Percentiles rank a stretch among this genome's conserved stretches.
Conservation (phyloP, 345 rosid genomes). For the Hypericum perforatum region DNA sequence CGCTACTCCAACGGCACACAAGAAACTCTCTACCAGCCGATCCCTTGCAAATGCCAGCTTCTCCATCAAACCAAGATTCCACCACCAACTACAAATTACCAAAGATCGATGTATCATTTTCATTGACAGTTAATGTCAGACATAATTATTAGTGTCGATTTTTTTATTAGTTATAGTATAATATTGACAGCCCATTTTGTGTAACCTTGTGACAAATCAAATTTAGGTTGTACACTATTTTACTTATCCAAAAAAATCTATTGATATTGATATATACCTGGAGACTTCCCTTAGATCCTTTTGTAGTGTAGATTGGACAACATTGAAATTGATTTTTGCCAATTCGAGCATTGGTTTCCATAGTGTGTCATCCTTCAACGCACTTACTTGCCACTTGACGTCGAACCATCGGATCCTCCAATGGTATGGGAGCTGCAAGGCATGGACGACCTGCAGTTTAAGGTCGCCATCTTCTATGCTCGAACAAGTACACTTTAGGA, state of each 20-base stretch:
- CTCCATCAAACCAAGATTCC: slow-evolving; percentile 26
- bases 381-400: slow-evolving; percentile 33
- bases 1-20: slow-evolving; percentile 35
- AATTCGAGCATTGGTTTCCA: slow-evolving; percentile 14
- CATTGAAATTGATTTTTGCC: slow-evolving; percentile 39
- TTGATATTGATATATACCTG: no score
- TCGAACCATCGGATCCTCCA: slow-evolving; percentile 42
- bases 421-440: slow-evolving; percentile 33
- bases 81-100: slow-evolving; percentile 44
- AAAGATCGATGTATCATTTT: no score
- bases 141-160: no score
- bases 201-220: no score
- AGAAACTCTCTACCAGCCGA: slow-evolving; percentile 38
- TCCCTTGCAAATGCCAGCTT: slow-evolving; percentile 35
- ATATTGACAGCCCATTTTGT: no score
- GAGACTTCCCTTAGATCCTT: slow-evolving; percentile 33
- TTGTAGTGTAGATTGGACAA: slow-evolving; percentile 35
- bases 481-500: slow-evolving; percentile 5
- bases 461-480: slow-evolving; percentile 5
- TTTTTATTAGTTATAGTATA: no score
- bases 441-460: slow-evolving; percentile 9
- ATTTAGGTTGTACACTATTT: no score
- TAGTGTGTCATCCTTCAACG: slow-evolving; percentile 7
- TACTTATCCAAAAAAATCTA: no score
- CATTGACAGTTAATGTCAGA: no score